phyloP scores from a whole-genome alignment of 176 grass and related monocot species.

The bread wheat (Triticum aestivum) region IWGSC_CS_RefSeq_v2.1 NC_057810.1:581568999-581569498 shows the following conservation, averaged over 20 bases:
- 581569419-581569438: slow-evolving; percentile 97
- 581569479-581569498: slow-evolving; percentile 73
- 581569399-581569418: slow-evolving; percentile 89
- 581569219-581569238: slow-evolving; percentile 77
- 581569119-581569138: slow-evolving; percentile 75
- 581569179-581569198: slow-evolving; percentile 97
- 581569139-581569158: slow-evolving; percentile 71
- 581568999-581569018: slow-evolving; percentile 82
- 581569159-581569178: slow-evolving; percentile 92
- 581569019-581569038: slow-evolving; percentile 78
- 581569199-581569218: slow-evolving; percentile 88
- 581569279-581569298: slow-evolving; percentile 97
- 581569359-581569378: slow-evolving; percentile 63
- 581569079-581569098: slow-evolving; percentile 75
- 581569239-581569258: slow-evolving; percentile 74
- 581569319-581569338: slow-evolving; percentile 93
- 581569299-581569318: slow-evolving; percentile 84
- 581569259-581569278: slow-evolving; percentile 76
- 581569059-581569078: slow-evolving; percentile 85
- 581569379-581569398: slow-evolving; percentile 79
- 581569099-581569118: slow-evolving; percentile 75
- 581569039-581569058: slow-evolving; percentile 89
- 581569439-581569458: slow-evolving; percentile 83
- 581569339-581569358: slow-evolving; percentile 98
- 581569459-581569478: slow-evolving; percentile 91